These are phyloP conservation scores for Linum trigynum DNA, from an alignment of 345 rosid genomes.

Conservation along the genomic window DNA sequence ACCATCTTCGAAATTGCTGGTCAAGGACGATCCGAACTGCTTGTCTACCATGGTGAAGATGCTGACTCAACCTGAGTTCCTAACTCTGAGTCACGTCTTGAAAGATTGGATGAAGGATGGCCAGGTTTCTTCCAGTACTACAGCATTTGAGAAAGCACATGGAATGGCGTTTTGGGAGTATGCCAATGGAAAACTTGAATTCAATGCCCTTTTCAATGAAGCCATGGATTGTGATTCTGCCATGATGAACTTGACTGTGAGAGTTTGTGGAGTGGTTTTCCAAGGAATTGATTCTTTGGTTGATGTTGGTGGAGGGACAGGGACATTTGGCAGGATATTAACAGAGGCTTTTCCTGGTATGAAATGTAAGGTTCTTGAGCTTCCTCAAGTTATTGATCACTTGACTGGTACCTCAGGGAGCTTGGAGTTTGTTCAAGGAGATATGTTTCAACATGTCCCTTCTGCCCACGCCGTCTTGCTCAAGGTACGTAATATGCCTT, in stretches of 20 bases:
- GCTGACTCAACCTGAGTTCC: slow-evolving; percentile 20
- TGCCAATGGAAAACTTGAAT: slow-evolving; percentile 4
- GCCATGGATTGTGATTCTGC: slow-evolving; percentile 20
- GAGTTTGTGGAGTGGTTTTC: slow-evolving; percentile 9
- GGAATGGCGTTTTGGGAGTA: slow-evolving; percentile 19
- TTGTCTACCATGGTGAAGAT: slow-evolving; percentile 25
- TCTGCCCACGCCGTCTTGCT: slow-evolving; percentile 16
- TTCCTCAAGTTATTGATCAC: slow-evolving; percentile 17
- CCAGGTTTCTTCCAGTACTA: background rate
- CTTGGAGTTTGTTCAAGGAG: slow-evolving; percentile 18
- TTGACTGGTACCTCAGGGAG: slow-evolving; percentile 8
- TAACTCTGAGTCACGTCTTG: slow-evolving; percentile 25
- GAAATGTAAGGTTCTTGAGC: slow-evolving; percentile 16
- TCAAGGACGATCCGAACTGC: slow-evolving; percentile 24
- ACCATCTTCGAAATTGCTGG: slow-evolving; percentile 26
- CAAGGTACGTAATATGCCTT: slow-evolving; percentile 9
- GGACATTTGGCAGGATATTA: slow-evolving; percentile 13
- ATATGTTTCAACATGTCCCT: slow-evolving; percentile 22
- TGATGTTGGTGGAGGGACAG: slow-evolving; percentile 23
- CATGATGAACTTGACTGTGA: slow-evolving; percentile 9
- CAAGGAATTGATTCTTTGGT: slow-evolving; percentile 15
- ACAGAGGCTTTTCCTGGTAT: slow-evolving; percentile 11
- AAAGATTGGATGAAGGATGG: slow-evolving; percentile 24
- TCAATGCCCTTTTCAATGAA: slow-evolving; percentile 11
- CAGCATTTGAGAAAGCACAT: slow-evolving; percentile 12